Evolutionary conservation across 208 protist genomes (phyloP).

Genomic region (Wallacemonas collosoma): DNA sequence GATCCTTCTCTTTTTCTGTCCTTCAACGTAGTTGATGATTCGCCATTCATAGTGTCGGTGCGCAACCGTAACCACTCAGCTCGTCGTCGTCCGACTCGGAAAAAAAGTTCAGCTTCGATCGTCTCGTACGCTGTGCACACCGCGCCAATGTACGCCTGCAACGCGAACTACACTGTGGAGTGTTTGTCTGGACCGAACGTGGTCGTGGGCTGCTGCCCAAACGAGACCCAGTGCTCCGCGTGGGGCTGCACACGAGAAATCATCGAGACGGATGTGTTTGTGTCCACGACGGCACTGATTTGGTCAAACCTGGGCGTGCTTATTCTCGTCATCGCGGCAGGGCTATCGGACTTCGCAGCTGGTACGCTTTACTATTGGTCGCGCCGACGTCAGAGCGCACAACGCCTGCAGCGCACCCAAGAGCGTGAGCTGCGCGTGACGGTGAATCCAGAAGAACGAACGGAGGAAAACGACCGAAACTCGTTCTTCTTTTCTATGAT

Average conservation of each 20-base stretch:
- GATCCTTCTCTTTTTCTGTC: too few relatives aligned
- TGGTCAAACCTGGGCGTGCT: conserved; percentile 33
- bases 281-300: conserved; percentile 32
- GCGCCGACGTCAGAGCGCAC: conserved; percentile 26
- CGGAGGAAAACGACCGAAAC: neutral
- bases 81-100: too few relatives aligned
- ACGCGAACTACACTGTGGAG: conserved; percentile 8
- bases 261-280: conserved; percentile 28
- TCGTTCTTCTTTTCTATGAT: conserved; percentile 9
- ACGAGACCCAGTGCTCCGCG: conserved; percentile 18
- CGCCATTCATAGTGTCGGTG: too few relatives aligned
- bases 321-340: conserved; percentile 29
- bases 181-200: conserved; percentile 11
- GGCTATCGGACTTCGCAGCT: conserved; percentile 30
- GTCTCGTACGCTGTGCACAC: neutral
- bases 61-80: too few relatives aligned
- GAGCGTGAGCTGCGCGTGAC: conserved; percentile 20
- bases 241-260: conserved; percentile 35
- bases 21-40: too few relatives aligned
- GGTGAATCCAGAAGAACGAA: conserved; percentile 30
- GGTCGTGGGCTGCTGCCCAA: conserved; percentile 17
- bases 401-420: conserved; percentile 32
- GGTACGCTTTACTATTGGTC: conserved; percentile 35
- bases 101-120: too few relatives aligned
- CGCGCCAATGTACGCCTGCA: conserved; percentile 2